Evolutionary conservation across 768 basidiomycete genomes (phyloP), one percentile per base, ranked within the genome.

Genomic region (Suillus weaverae): DNA sequence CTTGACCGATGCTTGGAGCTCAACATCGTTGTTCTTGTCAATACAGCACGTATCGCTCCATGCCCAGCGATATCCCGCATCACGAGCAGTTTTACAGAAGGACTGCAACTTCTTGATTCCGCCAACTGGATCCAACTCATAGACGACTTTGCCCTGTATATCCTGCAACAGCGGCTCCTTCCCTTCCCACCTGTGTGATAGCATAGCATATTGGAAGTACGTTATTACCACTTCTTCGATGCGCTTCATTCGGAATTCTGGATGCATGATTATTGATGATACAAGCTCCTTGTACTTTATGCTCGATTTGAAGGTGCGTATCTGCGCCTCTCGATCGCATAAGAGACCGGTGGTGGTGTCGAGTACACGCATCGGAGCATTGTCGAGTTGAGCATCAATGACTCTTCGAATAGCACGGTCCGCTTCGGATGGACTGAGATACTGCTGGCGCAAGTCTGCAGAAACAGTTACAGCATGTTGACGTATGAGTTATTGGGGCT

Each of bases 201-300:
- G 46, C 3, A 48, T 0, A 5, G 13, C 46, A 2, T 5, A 48
- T 0, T 11, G 22, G n/a, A 48, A 48, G 11, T 13, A 13, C 0
- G 2, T 46, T 4, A 3, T 3, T 10, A 46, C 44, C 1, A 13
- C n/a, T 0, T n/a, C 44, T 2, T 22, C 9, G n/a, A 46, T 11
- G n/a, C n/a, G n/a, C 1, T 11, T 16, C 2, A 2, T 46, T 46
- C 0, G n/a, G 2, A 22, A 5, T 4, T 46, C 2, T 5, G 0
- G 7, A 46, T 13, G 0, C 10, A 2, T 13, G 4, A 7, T 46
- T 11, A 4, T 5, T 3, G 1, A 46, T 46, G 44, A 46, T 0
- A 46, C 0, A 11, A 46, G 44, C 11, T 46, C 44, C 0, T 11
- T 22, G 5, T 46, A 46, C 10, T 46, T n/a, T n/a, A 3, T 1